Base-by-base conservation (phyloP, 2,329 filamentous ascomycete species). In the Monosporascus sp. region DNA sequence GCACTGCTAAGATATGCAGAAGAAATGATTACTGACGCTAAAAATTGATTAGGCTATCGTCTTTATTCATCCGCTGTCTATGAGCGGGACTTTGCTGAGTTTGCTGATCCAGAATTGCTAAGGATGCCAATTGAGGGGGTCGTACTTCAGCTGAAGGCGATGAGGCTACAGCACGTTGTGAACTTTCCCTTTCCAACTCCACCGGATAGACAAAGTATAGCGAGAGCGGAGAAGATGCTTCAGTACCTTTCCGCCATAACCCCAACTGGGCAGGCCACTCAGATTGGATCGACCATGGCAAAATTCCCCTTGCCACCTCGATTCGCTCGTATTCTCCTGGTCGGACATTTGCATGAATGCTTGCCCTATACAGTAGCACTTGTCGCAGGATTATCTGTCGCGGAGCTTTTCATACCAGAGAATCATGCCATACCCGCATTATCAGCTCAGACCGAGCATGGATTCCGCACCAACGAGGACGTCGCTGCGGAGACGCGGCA, bases 161-260 rank as follows among this genome's bases (percentile, higher is more conserved):
- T 99, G 89, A 89, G 91, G 51, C 82, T 97, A 34, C 88, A 93
- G 55, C 86, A 92, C 53, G 88, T 99, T 7, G 81, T 90, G 67
- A 95, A 94, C 70, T 99, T 99, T 68, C 94, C 95, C 0, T 99
- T 97, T 68, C 94, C 94, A 4, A 97, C 93, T 15, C 85, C 91
- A 0, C 94, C 94, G 2, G 86, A 91, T 62, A 80, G 85, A 15
- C 77, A 84, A 50, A 89, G 85, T 57, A 77, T 99, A 20, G 81
- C 83, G 48, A 90, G 88, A 65, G 91, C 94, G 0, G 94, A 99
- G 72, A 90, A 87, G 64, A 78, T 97, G 7, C 77, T 99, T 8
- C 85, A 82, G 47, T 95, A 96, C 66, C 80, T 99, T 3, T 90
- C 90, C 0, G 94, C 93, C 1, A 77, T 97, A 34, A 83, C 84